These are phyloP conservation scores for Saccharomyces hybrid DNA, from an alignment of 1,139 yeast species.

Conservation along the genomic window DNA sequence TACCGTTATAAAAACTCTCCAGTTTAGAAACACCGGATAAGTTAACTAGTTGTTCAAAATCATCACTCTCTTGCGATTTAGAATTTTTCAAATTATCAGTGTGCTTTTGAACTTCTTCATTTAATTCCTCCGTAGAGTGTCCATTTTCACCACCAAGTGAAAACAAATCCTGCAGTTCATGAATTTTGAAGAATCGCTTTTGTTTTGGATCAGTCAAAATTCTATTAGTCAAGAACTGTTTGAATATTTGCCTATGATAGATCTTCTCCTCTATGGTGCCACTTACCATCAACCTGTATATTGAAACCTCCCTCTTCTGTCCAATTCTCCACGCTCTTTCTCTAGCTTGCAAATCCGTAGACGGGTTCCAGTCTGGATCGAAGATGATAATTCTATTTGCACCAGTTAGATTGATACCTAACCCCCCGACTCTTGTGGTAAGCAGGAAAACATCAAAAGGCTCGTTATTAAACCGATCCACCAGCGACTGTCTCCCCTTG, in stretches of 20 bases:
- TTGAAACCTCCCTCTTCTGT: conserved; percentile 87
- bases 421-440: conserved; percentile 92
- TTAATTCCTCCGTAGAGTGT: conserved; percentile 34
- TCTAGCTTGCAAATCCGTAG: conserved; percentile 93
- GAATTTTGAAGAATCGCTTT: conserved; percentile 81
- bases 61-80: conserved; percentile 41
- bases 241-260: conserved; percentile 92
- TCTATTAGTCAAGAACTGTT: conserved; percentile 87
- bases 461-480: conserved; percentile 69
- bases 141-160: conserved; percentile 71
- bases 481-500: conserved; percentile 62
- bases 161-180: conserved; percentile 84
- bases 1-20: conserved; percentile 41
- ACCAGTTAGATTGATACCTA: conserved; percentile 90
- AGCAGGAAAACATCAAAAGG: conserved; percentile 59
- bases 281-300: conserved; percentile 84
- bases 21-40: conserved; percentile 42
- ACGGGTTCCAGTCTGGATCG: conserved; percentile 99
- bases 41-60: conserved; percentile 46
- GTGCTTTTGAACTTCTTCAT: conserved; percentile 29
- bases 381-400: conserved; percentile 90
- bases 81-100: conserved; percentile 24
- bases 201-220: conserved; percentile 94
- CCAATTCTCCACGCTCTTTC: conserved; percentile 98
- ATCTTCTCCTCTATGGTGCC: conserved; percentile 96